Conservation (phyloP, 148 eudicot species). For the Tetragonia tetragonoides region DNA sequence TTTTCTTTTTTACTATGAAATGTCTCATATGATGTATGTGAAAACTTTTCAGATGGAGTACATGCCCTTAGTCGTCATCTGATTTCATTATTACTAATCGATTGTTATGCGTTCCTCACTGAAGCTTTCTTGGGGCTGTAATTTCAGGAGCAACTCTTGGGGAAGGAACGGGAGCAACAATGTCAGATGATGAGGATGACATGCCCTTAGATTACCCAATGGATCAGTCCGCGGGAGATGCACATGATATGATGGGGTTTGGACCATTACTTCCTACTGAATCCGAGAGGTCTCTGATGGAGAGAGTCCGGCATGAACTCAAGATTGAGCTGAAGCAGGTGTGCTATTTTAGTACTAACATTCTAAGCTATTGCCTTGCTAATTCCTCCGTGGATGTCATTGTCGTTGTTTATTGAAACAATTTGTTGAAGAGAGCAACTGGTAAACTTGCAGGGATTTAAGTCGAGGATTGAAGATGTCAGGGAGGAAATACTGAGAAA, state of each 20-base stretch:
- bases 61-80: too few species aligned
- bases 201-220: conserved; percentile 63
- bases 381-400: neutral
- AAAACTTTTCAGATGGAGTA: too few species aligned
- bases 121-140: neutral
- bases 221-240: conserved; percentile 53
- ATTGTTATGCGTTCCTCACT: neutral
- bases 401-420: neutral
- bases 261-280: conserved; percentile 93
- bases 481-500: conserved; percentile 93
- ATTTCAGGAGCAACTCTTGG: conserved; percentile 57
- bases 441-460: conserved; percentile 65
- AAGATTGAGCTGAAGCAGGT: conserved; percentile 97
- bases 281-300: conserved; percentile 94
- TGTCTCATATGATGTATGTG: too few species aligned
- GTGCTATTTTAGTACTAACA: neutral
- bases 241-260: conserved; percentile 86
- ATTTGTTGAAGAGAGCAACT: neutral
- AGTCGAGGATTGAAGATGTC: conserved; percentile 93
- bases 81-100: neutral
- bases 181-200: conserved; percentile 97
- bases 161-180: conserved; percentile 84
- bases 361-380: neutral
- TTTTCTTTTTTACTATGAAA: too few species aligned
- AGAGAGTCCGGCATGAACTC: conserved; percentile 89